These are phyloP conservation scores for Alternaria burnsii DNA, from an alignment of 2,329 filamentous ascomycete species.

Conservation along the genomic window DNA sequence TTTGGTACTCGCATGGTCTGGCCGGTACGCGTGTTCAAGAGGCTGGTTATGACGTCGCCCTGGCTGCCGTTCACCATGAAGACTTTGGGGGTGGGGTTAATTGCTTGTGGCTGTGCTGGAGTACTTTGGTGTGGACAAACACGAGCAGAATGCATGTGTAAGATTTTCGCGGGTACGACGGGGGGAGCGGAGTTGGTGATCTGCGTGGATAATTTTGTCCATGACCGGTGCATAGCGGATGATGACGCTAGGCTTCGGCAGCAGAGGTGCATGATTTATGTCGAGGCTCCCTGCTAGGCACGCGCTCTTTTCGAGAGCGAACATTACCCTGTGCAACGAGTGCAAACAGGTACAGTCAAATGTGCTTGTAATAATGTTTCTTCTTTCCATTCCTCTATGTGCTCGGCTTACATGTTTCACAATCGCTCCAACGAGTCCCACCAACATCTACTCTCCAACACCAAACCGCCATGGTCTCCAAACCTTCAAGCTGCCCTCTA, in stretches of 20 bases:
- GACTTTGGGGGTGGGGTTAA: background rate
- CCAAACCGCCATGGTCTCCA: conserved; percentile 8
- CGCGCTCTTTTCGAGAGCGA: background rate
- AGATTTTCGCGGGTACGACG: background rate
- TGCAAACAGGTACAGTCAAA: background rate
- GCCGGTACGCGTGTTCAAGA: conserved; percentile 20
- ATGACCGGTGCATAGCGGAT: background rate
- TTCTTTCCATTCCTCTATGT: conserved; percentile 27
- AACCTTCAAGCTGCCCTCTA: conserved; percentile 1
- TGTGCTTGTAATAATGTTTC: conserved; percentile 6
- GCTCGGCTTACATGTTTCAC: conserved; percentile 17
- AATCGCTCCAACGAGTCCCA: conserved; percentile 2
- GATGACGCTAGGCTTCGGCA: conserved; percentile 2
- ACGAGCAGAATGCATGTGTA: background rate
- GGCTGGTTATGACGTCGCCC: conserved; percentile 12
- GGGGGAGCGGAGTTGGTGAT: conserved; percentile 7
- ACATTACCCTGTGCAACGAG: background rate
- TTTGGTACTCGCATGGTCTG: conserved; percentile 7
- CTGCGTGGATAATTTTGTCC: conserved; percentile 3
- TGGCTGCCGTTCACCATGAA: background rate
- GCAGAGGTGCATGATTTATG: background rate
- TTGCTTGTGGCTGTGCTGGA: conserved; percentile 7
- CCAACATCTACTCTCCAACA: conserved; percentile 1
- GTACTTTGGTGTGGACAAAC: background rate
- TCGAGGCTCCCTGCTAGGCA: background rate